Percentiles rank a stretch among this genome's conserved stretches.
These are phyloP conservation scores for Paraleonurus japonicus DNA, from an alignment of 257 asterid genomes.

Conservation along the genomic window DNA sequence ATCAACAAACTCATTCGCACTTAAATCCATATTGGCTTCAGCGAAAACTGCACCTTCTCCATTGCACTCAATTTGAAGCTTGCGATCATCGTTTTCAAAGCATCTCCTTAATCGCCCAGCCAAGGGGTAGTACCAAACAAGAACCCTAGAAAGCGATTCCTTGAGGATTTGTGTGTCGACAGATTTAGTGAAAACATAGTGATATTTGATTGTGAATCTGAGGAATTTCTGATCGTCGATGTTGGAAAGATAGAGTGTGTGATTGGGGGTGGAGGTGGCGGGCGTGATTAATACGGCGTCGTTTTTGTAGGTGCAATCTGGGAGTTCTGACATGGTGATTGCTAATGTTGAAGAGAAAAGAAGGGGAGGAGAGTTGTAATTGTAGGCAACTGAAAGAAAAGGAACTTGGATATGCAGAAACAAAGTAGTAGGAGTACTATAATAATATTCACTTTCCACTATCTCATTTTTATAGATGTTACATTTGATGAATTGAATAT, in stretches of 20 bases:
- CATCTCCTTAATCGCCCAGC: constrained; percentile 66
- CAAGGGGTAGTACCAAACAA: constrained; percentile 69
- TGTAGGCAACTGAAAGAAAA: too few relatives aligned
- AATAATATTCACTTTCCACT: neutral
- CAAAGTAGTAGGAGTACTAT: neutral
- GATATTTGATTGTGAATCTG: constrained; percentile 70
- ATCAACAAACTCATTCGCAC: constrained; percentile 44
- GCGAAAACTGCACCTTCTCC: constrained; percentile 82
- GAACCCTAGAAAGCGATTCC: constrained; percentile 52
- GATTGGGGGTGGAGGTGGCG: constrained; percentile 46
- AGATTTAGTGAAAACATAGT: constrained; percentile 52
- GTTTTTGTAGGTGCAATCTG: constrained; percentile 51
- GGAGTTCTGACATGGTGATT: constrained; percentile 45
- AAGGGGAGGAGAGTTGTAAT: neutral
- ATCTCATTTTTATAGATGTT: neutral
- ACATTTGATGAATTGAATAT: neutral
- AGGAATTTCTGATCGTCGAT: constrained; percentile 82
- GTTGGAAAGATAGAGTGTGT: constrained; percentile 61
- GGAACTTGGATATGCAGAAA: neutral
- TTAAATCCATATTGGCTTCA: constrained; percentile 62
- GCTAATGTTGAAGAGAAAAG: neutral
- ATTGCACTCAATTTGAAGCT: constrained; percentile 73
- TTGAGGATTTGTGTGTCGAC: constrained; percentile 39
- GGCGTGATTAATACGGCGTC: constrained; percentile 54
- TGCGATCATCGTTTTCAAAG: constrained; percentile 46